Evolutionary conservation across 257 asterid species (phyloP), one percentile per base, ranked within the genome.

Genomic region (Parsonsia alboflavescens): DNA sequence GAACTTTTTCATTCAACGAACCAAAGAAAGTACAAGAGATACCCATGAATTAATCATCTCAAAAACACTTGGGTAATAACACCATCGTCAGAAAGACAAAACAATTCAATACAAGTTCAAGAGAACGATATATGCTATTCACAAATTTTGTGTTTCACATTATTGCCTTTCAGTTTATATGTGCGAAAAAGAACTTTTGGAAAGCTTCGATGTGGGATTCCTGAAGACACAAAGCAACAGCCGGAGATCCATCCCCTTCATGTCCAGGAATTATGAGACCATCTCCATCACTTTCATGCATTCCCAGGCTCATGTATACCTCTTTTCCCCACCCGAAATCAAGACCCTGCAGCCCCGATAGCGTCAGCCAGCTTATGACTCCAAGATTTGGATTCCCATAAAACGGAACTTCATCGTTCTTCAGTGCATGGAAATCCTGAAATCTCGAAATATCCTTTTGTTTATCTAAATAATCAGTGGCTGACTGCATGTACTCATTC

Each of bases 401-500:
- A 19, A 85, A 85, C n/a, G n/a, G n/a, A 24, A 82, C 84, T 49
- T 75, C 73, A 1, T 78, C 76, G 0, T 67, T 28, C 59, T 73
- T 79, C 26, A 77, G 0, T 6, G 83, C 82, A 22, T 84, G 82
- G 5, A 89, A 77, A 26, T 88, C 88, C 36, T 85, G 89, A 16
- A 83, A 78, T n/a, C 26, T 0, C 0, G 89, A 75, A 4, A 85
- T 58, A 71, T 88, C 89, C 5, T 79, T 54, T 4, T 86, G 69
- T 26, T 79, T 79, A 54, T 85, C 89, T 73, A 36, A 86, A n/a
- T n/a, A 70, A 85, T 81, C 22, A 86, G 76, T n/a, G 22, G 73
- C 75, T 8, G 93, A 88, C 30, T 82, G 61, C 52, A 86, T 85
- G 57, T 79, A 86, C 30, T 86, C 89, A 68, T 70, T 76, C 64